A percentile compares a stretch with the other conserved stretches of the same genome.
Evolutionary conservation across 2,329 filamentous ascomycete species (phyloP).

Genomic region (Aureobasidium sp.): DNA sequence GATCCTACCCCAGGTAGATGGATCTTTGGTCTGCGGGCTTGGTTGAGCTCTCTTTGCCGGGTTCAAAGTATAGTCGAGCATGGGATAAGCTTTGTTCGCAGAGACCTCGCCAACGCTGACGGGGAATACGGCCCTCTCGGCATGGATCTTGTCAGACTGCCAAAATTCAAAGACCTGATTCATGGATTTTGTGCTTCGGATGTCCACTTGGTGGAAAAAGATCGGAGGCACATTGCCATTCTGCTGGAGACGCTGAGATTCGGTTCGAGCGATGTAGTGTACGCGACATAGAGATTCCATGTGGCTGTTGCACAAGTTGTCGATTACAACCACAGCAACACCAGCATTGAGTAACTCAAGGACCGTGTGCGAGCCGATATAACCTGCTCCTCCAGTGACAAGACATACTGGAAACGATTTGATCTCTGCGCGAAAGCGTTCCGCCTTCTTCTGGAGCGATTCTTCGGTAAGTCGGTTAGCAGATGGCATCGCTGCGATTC

Average conservation of each 20-base stretch:
- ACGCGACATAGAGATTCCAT: slow-evolving; percentile 29
- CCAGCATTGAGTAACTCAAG: slow-evolving; percentile 47
- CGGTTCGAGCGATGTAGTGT: slow-evolving; percentile 28
- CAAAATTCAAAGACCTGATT: slow-evolving; percentile 29
- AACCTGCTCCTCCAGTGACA: slow-evolving; percentile 9
- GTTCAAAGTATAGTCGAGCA: slow-evolving; percentile 3
- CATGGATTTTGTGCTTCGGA: slow-evolving; percentile 35
- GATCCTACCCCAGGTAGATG: slow-evolving; percentile 41
- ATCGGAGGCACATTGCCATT: slow-evolving; percentile 35
- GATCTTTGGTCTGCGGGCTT: slow-evolving; percentile 21
- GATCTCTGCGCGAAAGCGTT: slow-evolving; percentile 10
- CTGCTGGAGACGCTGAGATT: slow-evolving; percentile 30
- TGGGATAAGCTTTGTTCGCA: slow-evolving; percentile 3
- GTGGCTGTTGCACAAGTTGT: slow-evolving; percentile 37
- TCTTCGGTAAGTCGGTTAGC: neutral
- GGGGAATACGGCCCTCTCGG: slow-evolving; percentile 25
- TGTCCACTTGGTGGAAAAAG: slow-evolving; percentile 42
- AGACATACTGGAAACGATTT: slow-evolving; percentile 10
- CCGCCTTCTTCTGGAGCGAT: neutral
- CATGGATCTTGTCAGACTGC: neutral
- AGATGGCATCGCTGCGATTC: neutral
- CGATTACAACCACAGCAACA: slow-evolving; percentile 44
- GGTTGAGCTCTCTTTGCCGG: neutral
- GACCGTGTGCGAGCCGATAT: slow-evolving; percentile 48
- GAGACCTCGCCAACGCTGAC: slow-evolving; percentile 21